phyloP scores from a whole-genome alignment of 2,329 filamentous ascomycete genomes.

The Lanzia echinophila region DNA sequence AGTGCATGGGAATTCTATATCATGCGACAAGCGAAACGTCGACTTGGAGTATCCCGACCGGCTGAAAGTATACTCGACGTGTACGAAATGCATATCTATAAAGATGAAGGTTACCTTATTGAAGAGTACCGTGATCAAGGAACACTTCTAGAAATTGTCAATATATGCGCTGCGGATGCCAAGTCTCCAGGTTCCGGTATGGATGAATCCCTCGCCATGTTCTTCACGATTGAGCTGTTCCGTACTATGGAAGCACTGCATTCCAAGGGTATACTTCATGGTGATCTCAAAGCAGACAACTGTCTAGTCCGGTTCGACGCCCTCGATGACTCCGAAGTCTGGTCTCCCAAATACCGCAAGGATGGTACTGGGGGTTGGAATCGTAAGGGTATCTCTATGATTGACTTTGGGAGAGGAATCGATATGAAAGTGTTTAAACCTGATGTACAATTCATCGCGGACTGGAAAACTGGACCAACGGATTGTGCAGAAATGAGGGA shows the following conservation, averaged over 20 bases:
- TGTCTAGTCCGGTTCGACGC: constrained; percentile 78
- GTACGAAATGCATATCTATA: constrained; percentile 87
- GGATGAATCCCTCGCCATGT: constrained; percentile 91
- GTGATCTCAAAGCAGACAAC: constrained; percentile 93
- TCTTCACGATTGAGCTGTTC: constrained; percentile 86
- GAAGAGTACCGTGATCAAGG: constrained; percentile 85
- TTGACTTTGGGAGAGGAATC: constrained; percentile 91
- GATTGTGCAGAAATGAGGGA: constrained; percentile 97
- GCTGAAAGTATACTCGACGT: constrained; percentile 73
- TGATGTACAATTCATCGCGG: constrained; percentile 81
- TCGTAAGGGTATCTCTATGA: constrained; percentile 73
- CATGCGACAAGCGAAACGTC: constrained; percentile 72
- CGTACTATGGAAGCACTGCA: constrained; percentile 87
- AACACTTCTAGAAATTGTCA: constrained; percentile 90
- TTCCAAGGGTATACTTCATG: constrained; percentile 71
- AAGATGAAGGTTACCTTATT: constrained; percentile 82
- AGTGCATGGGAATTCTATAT: constrained; percentile 96
- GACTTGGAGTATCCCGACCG: constrained; percentile 68
- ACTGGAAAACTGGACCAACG: constrained; percentile 82
- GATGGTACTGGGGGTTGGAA: constrained; percentile 74
- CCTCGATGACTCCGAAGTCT: constrained; percentile 37
- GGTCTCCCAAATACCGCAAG: constrained; percentile 60
- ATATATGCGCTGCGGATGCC: constrained; percentile 67
- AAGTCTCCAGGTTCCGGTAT: constrained; percentile 57
- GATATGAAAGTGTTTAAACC: constrained; percentile 81